Conservation (phyloP, 352 stramenopile genomes). For the Stephanocyclus meneghinianus region DNA sequence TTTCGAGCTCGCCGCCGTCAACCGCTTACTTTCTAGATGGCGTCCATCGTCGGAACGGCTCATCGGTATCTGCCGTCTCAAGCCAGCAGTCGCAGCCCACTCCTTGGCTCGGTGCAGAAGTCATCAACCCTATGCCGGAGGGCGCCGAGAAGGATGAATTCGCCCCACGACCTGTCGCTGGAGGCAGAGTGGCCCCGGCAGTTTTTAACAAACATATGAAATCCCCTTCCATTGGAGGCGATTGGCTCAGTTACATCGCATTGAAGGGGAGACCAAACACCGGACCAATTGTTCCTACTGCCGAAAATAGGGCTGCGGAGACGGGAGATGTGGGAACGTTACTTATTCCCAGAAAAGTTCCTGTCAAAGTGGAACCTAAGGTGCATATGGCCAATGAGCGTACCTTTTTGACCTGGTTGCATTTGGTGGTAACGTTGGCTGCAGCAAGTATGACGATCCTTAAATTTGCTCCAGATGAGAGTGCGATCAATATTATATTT, state of each 20-base stretch:
- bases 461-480: conserved; percentile 28
- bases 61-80: conserved; percentile 2
- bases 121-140: conserved; percentile 53
- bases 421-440: conserved; percentile 55
- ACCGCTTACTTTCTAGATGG: conserved; percentile 34
- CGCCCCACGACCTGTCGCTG: conserved; percentile 46
- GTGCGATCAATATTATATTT: conserved; percentile 45
- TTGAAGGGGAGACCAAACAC: conserved; percentile 7
- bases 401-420: conserved; percentile 65
- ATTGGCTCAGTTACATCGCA: conserved; percentile 30
- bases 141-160: conserved; percentile 60
- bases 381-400: conserved; percentile 80
- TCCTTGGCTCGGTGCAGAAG: conserved; percentile 2
- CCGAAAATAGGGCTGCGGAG: not conserved
- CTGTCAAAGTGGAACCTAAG: conserved; percentile 83
- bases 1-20: not conserved
- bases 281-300: not conserved
- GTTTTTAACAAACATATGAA: conserved; percentile 21
- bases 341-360: conserved; percentile 65
- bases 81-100: not conserved
- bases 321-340: conserved; percentile 41
- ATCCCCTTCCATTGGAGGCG: conserved; percentile 29
- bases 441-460: conserved; percentile 59
- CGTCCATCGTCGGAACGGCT: conserved; percentile 19
- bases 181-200: not conserved